These are phyloP conservation scores for Fusarium paranaense DNA, from an alignment of 2,329 filamentous ascomycete genomes.

Conservation along the genomic window DNA sequence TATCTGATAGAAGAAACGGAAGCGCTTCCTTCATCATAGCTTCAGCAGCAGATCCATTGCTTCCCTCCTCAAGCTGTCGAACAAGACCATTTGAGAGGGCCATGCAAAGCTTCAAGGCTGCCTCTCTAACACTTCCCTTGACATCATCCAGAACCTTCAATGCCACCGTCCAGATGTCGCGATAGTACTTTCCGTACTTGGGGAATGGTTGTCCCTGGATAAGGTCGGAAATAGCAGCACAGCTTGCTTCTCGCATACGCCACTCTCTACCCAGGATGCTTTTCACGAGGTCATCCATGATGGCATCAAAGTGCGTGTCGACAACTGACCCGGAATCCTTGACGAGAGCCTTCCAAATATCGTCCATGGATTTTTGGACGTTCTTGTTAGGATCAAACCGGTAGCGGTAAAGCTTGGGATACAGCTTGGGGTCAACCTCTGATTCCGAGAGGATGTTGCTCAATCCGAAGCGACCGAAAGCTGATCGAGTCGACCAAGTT, in stretches of 20 bases:
- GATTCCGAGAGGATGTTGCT: slow-evolving; percentile 93
- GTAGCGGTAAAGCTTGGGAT: slow-evolving; percentile 94
- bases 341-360: slow-evolving; percentile 96
- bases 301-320: slow-evolving; percentile 85
- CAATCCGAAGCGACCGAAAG: slow-evolving; percentile 93
- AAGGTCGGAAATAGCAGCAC: slow-evolving; percentile 87
- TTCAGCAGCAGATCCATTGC: slow-evolving; percentile 74
- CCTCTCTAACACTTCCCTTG: slow-evolving; percentile 86
- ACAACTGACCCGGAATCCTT: slow-evolving; percentile 85
- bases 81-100: slow-evolving; percentile 87
- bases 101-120: slow-evolving; percentile 85
- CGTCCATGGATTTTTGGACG: slow-evolving; percentile 94
- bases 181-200: slow-evolving; percentile 86
- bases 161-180: slow-evolving; percentile 85
- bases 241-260: slow-evolving; percentile 92
- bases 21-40: slow-evolving; percentile 88
- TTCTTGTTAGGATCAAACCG: slow-evolving; percentile 95
- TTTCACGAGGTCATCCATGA: slow-evolving; percentile 87
- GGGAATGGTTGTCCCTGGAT: slow-evolving; percentile 81
- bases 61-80: slow-evolving; percentile 84
- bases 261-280: slow-evolving; percentile 93
- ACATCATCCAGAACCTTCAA: slow-evolving; percentile 97
- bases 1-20: slow-evolving; percentile 89
- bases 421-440: slow-evolving; percentile 89
- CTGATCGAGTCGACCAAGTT: slow-evolving; percentile 96